A percentile compares a stretch with the other conserved stretches of the same genome.
Evolutionary conservation across 306 rosid species (phyloP).

Genomic region (Cajanus cajan): DNA sequence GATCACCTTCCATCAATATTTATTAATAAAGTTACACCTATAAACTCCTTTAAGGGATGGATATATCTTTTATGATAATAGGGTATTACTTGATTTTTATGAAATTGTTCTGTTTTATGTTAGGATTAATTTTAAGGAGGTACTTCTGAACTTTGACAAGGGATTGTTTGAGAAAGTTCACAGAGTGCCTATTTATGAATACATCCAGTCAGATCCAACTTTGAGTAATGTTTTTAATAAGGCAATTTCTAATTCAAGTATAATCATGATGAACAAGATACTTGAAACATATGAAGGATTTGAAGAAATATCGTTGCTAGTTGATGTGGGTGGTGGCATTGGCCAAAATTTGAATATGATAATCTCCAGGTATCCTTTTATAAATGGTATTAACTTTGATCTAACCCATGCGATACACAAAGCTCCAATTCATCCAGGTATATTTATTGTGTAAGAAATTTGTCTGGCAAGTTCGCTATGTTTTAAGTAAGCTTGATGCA

Average conservation of each 20-base stretch:
- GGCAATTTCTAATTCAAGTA: neutral
- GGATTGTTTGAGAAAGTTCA: neutral
- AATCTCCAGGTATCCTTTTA: neutral
- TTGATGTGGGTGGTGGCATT: neutral
- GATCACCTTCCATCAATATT: too few species aligned
- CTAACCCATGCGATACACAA: constrained; percentile 25
- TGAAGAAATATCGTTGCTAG: constrained; percentile 17
- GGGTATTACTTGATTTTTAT: too few species aligned
- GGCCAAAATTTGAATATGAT: neutral
- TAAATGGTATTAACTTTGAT: constrained; percentile 40
- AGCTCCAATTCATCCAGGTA: constrained; percentile 29
- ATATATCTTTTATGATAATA: too few species aligned
- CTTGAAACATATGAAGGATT: constrained; percentile 34
- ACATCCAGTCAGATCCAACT: neutral
- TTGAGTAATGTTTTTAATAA: too few species aligned
- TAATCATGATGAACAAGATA: constrained; percentile 2
- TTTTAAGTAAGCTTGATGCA: too few species aligned
- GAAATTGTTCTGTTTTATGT: neutral
- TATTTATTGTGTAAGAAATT: neutral
- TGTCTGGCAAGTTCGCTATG: too few species aligned
- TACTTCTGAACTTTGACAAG: neutral
- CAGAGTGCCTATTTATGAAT: neutral
- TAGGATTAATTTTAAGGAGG: neutral
- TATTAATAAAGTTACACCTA: too few species aligned
- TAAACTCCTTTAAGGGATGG: too few species aligned